These are phyloP conservation scores for Candida glaebosa DNA, from an alignment of 805 yeast genomes.

Conservation along the genomic window DNA sequence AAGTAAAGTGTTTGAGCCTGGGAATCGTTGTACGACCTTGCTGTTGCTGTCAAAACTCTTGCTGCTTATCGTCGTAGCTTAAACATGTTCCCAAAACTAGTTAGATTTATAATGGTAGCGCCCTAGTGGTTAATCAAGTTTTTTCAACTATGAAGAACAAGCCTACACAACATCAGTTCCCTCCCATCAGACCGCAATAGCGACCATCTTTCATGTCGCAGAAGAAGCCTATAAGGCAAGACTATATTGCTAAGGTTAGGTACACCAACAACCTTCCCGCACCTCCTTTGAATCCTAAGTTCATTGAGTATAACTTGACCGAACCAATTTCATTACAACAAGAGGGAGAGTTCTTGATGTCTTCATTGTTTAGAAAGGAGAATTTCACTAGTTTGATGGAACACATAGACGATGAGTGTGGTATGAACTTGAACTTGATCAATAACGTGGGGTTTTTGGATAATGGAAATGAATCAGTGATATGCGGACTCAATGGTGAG, in stretches of 20 bases:
- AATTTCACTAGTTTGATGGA: conserved; percentile 61
- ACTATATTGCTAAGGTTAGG: conserved; percentile 75
- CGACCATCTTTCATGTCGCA: conserved; percentile 20
- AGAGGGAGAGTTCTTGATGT: conserved; percentile 50
- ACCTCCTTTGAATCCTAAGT: conserved; percentile 87
- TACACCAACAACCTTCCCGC: conserved; percentile 89
- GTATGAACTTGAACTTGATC: conserved; percentile 74
- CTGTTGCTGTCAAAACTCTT: too few species aligned
- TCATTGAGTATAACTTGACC: conserved; percentile 53
- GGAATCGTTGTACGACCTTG: too few species aligned
- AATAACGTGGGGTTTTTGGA: conserved; percentile 67
- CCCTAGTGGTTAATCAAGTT: not conserved
- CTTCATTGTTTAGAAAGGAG: conserved; percentile 71
- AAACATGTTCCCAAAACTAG: too few species aligned
- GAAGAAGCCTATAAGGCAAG: conserved; percentile 54
- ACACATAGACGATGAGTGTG: conserved; percentile 57
- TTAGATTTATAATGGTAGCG: too few species aligned
- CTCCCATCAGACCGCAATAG: not conserved
- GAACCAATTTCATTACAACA: conserved; percentile 31
- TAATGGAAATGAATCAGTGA: conserved; percentile 44
- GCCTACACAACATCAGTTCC: not conserved
- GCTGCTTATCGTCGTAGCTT: too few species aligned
- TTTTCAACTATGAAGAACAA: not conserved
- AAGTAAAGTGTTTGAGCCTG: too few species aligned
- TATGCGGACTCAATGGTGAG: conserved; percentile 26